Evolutionary conservation across 768 basidiomycete species (phyloP).

Genomic region (Serendipita vermifera): DNA sequence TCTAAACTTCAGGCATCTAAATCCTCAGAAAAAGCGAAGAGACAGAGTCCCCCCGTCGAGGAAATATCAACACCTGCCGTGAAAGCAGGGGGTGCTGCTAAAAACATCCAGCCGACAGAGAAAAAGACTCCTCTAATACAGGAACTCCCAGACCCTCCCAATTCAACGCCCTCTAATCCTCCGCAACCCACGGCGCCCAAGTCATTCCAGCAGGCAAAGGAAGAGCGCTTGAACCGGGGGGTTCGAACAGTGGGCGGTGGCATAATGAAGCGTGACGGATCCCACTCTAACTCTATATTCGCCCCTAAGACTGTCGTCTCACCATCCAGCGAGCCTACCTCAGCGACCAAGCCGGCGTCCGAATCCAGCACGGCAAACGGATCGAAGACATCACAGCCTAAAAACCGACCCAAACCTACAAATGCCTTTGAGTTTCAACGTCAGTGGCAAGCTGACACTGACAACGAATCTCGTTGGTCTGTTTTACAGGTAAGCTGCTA

Average conservation of each 20-base stretch:
- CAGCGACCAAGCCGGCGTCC: neutral
- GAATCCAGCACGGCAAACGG: too few species aligned
- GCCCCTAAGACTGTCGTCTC: neutral
- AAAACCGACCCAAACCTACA: conserved; percentile 22
- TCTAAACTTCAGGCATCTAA: too few species aligned
- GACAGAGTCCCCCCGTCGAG: too few species aligned
- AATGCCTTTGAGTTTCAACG: conserved; percentile 52
- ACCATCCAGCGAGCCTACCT: conserved; percentile 1
- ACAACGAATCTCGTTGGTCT: conserved; percentile 39
- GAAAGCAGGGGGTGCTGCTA: neutral
- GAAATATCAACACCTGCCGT: too few species aligned
- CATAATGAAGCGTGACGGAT: conserved; percentile 8
- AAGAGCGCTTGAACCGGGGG: neutral
- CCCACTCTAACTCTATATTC: neutral
- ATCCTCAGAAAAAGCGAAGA: too few species aligned
- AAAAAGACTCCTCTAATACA: neutral
- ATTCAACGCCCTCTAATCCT: neutral
- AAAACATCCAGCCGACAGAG: neutral
- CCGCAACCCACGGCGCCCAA: neutral
- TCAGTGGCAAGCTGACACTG: conserved; percentile 37
- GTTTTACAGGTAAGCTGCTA: conserved; percentile 42
- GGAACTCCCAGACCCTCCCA: neutral
- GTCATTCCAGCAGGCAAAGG: neutral
- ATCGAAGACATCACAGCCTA: too few species aligned
- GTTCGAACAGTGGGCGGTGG: conserved; percentile 19